phyloP scores from a whole-genome alignment of 768 basidiomycete species.

The Leccinum arenicola region DNA sequence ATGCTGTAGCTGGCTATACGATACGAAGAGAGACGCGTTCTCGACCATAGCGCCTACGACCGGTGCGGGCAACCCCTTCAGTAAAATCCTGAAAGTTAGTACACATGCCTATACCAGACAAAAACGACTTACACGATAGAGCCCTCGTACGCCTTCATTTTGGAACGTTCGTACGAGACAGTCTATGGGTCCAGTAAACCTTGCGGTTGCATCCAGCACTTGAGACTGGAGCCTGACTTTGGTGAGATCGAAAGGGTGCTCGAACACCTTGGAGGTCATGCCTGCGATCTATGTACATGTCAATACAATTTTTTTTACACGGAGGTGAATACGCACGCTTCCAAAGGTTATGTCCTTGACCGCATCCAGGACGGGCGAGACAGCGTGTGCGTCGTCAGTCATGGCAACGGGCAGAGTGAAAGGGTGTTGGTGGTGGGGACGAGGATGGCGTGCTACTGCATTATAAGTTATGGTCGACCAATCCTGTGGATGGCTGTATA shows the following conservation, averaged over 20 bases:
- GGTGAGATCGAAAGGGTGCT: conserved; percentile 94
- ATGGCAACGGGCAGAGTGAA: conserved; percentile 7
- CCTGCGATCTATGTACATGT: conserved; percentile 62
- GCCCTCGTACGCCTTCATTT: conserved; percentile 77
- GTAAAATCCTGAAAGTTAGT: conserved; percentile 2
- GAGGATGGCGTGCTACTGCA: conserved; percentile 20
- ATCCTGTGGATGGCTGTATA: conserved; percentile 24
- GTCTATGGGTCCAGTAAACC: conserved; percentile 85
- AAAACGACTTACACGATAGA: conserved; percentile 71
- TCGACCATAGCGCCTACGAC: conserved; percentile 90
- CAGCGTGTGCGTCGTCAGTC: conserved; percentile 19
- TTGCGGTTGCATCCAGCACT: conserved; percentile 63
- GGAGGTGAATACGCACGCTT: conserved; percentile 42
- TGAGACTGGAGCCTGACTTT: conserved; percentile 95
- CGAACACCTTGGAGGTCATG: conserved; percentile 81
- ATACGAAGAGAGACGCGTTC: conserved; percentile 84
- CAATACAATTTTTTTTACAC: background rate
- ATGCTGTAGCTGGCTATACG: conserved; percentile 76
- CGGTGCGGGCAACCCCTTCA: conserved; percentile 86
- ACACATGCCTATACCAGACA: background rate
- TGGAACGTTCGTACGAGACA: conserved; percentile 80
- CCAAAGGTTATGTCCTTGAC: conserved; percentile 55
- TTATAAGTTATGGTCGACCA: conserved; percentile 22
- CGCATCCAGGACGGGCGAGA: conserved; percentile 20
- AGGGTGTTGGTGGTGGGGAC: background rate